These are phyloP conservation scores for Toxicodendron radicans DNA, from an alignment of 345 rosid genomes.

Conservation along the genomic window DNA sequence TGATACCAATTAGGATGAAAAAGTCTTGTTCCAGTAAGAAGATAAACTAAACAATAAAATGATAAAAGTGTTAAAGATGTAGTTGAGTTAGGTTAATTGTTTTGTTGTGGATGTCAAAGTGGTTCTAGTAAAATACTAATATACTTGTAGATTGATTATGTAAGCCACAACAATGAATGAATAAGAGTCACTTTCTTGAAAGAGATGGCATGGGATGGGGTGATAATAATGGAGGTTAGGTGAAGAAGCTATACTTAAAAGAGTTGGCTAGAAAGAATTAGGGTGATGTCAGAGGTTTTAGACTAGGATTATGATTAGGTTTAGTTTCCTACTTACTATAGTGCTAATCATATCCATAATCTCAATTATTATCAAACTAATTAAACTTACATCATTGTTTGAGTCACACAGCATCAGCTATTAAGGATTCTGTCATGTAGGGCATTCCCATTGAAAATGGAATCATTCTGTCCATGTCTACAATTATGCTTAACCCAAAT, in stretches of 20 bases:
- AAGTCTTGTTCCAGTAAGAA: too few relatives aligned
- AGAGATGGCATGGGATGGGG: background rate
- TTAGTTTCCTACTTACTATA: background rate
- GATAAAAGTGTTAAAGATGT: too few relatives aligned
- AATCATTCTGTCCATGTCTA: background rate
- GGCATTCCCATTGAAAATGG: background rate
- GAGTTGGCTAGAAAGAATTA: background rate
- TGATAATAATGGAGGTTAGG: slow-evolving; percentile 6
- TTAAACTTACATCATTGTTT: background rate
- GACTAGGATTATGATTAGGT: background rate
- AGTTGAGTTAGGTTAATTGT: too few relatives aligned
- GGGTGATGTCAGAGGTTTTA: slow-evolving; percentile 19
- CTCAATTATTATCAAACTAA: background rate
- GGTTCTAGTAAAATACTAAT: background rate
- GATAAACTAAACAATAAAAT: too few relatives aligned
- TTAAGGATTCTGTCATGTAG: background rate
- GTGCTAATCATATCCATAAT: background rate
- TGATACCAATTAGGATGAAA: too few relatives aligned
- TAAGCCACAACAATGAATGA: background rate
- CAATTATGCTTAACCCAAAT: background rate
- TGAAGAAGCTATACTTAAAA: slow-evolving; percentile 6
- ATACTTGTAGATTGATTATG: background rate
- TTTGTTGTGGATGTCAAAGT: background rate
- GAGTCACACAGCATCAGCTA: background rate
- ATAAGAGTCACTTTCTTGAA: slow-evolving; percentile 5